Conservation (phyloP, 257 asterid species). For the Jaltomata sinuosa region DNA sequence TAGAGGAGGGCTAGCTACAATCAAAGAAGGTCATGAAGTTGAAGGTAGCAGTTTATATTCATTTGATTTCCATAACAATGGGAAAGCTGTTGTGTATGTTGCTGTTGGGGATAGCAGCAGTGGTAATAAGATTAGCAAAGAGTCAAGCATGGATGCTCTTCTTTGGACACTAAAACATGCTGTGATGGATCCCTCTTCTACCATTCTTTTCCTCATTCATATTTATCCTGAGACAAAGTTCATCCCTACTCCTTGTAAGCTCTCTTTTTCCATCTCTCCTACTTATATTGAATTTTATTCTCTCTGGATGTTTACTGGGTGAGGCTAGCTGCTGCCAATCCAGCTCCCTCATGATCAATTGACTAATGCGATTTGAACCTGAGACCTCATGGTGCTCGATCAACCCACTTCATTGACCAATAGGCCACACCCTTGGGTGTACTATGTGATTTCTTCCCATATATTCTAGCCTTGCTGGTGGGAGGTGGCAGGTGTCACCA, state of each 20-base stretch:
- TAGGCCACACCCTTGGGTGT: no score
- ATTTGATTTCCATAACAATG: constrained; percentile 11
- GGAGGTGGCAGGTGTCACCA: no score
- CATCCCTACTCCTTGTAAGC: constrained; percentile 68
- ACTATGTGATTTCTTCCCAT: no score
- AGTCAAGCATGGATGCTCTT: constrained; percentile 52
- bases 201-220: constrained; percentile 44
- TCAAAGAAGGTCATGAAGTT: constrained; percentile 18
- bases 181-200: constrained; percentile 6
- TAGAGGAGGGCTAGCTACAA: background rate
- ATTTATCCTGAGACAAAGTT: constrained; percentile 51
- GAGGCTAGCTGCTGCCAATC: no score
- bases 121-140: constrained; percentile 3
- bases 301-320: no score
- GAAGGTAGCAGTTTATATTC: constrained; percentile 16
- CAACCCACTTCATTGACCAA: no score
- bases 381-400: no score
- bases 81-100: constrained; percentile 35
- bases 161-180: constrained; percentile 36
- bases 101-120: constrained; percentile 21
- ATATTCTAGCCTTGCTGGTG: no score
- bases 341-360: no score
- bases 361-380: no score
- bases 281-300: no score
- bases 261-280: background rate